Conservation (phyloP, 2,329 filamentous ascomycete species). For the Periconia sp. region DNA sequence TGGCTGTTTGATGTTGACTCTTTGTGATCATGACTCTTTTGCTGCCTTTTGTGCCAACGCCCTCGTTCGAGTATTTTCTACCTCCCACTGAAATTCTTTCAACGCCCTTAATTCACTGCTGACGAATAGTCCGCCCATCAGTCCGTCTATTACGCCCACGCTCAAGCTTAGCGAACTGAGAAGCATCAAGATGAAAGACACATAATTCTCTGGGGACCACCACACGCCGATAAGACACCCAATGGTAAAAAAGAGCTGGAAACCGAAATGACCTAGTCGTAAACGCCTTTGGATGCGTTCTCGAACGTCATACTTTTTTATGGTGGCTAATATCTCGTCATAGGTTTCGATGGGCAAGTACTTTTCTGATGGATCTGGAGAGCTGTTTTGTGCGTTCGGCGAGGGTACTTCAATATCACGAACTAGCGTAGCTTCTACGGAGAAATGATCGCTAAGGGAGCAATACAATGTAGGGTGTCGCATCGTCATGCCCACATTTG, state of each 20-base stretch:
- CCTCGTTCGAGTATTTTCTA: constrained; percentile 47
- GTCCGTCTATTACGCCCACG: constrained; percentile 77
- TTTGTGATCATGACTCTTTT: not conserved
- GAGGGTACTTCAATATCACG: constrained; percentile 16
- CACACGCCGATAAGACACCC: constrained; percentile 80
- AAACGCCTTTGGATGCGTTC: constrained; percentile 72
- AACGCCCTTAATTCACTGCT: constrained; percentile 79
- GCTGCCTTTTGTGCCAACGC: constrained; percentile 17
- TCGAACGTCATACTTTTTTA: constrained; percentile 67
- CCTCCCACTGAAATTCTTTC: constrained; percentile 93
- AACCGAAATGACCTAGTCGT: constrained; percentile 73
- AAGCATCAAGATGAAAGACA: constrained; percentile 78
- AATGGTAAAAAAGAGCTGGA: constrained; percentile 66
- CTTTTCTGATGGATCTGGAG: constrained; percentile 21
- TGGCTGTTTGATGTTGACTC: too few species aligned
- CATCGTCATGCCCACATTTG: constrained; percentile 76
- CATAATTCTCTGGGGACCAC: constrained; percentile 77
- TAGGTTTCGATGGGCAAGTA: constrained; percentile 58
- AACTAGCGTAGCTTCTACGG: constrained; percentile 75
- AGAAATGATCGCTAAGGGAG: constrained; percentile 93
- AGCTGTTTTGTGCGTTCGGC: constrained; percentile 12
- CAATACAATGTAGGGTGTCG: constrained; percentile 80
- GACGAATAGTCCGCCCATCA: constrained; percentile 87
- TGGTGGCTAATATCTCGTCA: constrained; percentile 72
- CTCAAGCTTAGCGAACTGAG: constrained; percentile 76